Evolutionary conservation across 2,329 filamentous ascomycete species (phyloP).

Genomic region (Alternaria arbusti): DNA sequence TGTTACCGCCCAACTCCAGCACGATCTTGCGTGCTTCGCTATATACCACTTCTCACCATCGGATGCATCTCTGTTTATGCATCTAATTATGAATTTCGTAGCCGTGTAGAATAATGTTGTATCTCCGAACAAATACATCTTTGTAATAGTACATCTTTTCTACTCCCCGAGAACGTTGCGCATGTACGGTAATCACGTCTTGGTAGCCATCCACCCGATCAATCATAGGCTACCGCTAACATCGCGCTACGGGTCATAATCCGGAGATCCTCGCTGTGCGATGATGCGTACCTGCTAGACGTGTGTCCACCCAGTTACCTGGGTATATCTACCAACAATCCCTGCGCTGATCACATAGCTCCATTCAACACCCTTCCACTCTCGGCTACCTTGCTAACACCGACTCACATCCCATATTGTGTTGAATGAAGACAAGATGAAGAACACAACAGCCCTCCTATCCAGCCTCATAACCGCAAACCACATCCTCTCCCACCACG

Average conservation of each 20-base stretch:
- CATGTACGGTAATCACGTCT: not conserved
- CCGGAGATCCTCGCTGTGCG: conserved; percentile 6
- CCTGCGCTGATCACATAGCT: not conserved
- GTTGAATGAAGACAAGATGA: too few species aligned
- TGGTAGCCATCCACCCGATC: not conserved
- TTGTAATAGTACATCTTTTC: not conserved
- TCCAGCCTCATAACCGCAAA: conserved; percentile 50
- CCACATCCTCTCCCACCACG: conserved; percentile 59
- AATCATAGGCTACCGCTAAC: not conserved
- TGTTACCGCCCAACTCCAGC: not conserved
- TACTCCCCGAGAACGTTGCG: not conserved
- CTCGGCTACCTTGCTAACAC: fast-evolving
- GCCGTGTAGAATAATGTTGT: not conserved
- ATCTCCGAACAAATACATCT: not conserved
- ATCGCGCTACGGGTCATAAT: not conserved
- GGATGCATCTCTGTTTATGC: not conserved
- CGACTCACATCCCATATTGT: too few species aligned
- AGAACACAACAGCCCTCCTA: conserved; percentile 34
- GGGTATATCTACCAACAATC: not conserved
- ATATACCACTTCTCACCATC: not conserved
- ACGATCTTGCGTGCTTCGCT: not conserved
- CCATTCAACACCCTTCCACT: fast-evolving
- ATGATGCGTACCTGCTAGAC: not conserved
- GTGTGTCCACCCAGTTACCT: not conserved
- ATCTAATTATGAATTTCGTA: not conserved